phyloP scores from a whole-genome alignment of 2,329 filamentous ascomycete species.

The Paecilomyces sp. region DNA sequence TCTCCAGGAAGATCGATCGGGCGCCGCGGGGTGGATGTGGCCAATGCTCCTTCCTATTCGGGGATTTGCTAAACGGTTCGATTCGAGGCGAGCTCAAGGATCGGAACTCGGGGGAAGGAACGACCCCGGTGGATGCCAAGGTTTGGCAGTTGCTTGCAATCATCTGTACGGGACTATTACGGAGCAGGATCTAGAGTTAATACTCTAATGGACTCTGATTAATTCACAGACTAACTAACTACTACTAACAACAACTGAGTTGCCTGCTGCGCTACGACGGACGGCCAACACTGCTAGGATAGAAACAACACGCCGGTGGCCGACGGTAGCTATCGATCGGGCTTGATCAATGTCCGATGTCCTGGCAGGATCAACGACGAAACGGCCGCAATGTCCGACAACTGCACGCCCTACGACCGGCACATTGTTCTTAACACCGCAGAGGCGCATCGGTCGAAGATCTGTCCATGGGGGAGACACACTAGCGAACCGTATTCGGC shows the following conservation, averaged over 20 bases:
- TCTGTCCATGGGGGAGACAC: not conserved
- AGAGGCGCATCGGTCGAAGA: not conserved
- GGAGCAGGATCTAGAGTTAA: too few species aligned
- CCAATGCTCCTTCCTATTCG: not conserved
- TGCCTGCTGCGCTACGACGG: too few species aligned
- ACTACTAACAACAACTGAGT: too few species aligned
- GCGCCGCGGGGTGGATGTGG: not conserved
- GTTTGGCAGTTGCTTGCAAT: not conserved
- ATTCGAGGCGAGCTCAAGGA: too few species aligned
- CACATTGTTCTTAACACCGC: not conserved
- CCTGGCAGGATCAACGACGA: not conserved
- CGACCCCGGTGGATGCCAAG: not conserved
- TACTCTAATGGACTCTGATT: too few species aligned
- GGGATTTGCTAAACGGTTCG: not conserved
- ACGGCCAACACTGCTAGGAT: not conserved
- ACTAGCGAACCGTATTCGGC: not conserved
- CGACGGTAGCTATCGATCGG: not conserved
- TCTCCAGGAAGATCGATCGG: not conserved
- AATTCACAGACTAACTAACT: too few species aligned
- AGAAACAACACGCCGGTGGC: not conserved
- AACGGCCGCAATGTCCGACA: not conserved
- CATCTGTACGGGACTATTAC: not conserved
- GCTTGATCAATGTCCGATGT: not conserved
- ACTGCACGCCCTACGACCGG: not conserved
- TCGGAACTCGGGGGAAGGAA: too few species aligned